These are phyloP conservation scores for Colletotrichum somersetense DNA, from an alignment of 2,329 filamentous ascomycete genomes.

Conservation along the genomic window DNA sequence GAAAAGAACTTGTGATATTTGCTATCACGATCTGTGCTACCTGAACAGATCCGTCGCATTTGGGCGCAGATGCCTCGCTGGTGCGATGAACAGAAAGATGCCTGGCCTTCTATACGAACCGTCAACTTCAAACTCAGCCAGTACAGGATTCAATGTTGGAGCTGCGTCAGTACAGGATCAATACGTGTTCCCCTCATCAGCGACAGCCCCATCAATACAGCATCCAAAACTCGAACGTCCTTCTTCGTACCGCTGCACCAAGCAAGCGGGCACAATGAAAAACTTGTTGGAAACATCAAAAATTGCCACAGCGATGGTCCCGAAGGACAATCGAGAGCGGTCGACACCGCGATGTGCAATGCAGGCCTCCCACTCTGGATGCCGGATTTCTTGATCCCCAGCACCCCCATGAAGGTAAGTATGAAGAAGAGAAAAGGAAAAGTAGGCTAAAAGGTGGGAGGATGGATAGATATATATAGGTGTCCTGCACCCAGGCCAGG, in stretches of 20 bases:
- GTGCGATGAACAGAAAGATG: background rate
- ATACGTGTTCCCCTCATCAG: background rate
- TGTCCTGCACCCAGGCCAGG: background rate
- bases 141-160: background rate
- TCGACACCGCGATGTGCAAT: conserved; percentile 59
- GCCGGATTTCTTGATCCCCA: conserved; percentile 58
- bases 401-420: conserved; percentile 63
- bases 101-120: too few species aligned
- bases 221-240: background rate
- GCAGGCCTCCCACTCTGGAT: conserved; percentile 61
- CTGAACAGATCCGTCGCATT: background rate
- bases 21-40: background rate
- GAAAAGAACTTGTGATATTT: too few species aligned
- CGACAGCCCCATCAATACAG: too few species aligned
- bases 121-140: background rate
- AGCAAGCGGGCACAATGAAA: conserved; percentile 41
- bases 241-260: conserved; percentile 43
- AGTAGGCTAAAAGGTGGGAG: conserved; percentile 41
- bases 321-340: conserved; percentile 42
- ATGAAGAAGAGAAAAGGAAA: conserved; percentile 53
- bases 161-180: background rate
- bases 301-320: conserved; percentile 40
- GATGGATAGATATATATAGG: conserved; percentile 49
- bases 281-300: conserved; percentile 41
- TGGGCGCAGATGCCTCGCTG: background rate